Conservation (phyloP, 2,329 filamentous ascomycete species). For the Trichoderma sp. region DNA sequence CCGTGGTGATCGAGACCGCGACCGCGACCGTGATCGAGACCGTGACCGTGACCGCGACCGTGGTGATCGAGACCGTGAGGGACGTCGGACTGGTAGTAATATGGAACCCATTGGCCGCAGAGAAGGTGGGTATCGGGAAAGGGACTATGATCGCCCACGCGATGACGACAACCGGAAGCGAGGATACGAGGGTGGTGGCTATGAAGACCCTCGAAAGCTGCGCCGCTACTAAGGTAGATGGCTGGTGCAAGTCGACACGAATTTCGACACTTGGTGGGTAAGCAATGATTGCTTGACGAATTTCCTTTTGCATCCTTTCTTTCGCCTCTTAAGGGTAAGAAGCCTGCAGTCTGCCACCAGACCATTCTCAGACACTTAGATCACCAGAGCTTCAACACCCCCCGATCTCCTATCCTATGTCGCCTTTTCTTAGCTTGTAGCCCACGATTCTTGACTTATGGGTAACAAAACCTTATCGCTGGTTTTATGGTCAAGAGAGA, state of each 20-base stretch:
- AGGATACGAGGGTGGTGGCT: constrained; percentile 74
- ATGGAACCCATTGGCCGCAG: constrained; percentile 77
- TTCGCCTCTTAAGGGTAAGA: constrained; percentile 24
- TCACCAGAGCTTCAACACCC: constrained; percentile 5
- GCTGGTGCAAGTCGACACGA: constrained; percentile 3
- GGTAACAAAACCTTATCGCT: background rate
- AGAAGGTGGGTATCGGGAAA: constrained; percentile 57
- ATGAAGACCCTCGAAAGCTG: constrained; percentile 74
- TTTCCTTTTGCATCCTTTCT: constrained; percentile 20
- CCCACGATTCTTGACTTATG: constrained; percentile 1
- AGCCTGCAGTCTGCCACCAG: constrained; percentile 14
- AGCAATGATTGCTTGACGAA: constrained; percentile 19
- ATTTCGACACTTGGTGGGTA: constrained; percentile 18
- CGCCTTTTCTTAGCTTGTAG: constrained; percentile 7
- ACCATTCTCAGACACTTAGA: constrained; percentile 5
- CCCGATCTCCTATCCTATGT: background rate
- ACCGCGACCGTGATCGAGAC: constrained; percentile 35
- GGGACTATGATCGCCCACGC: constrained; percentile 55
- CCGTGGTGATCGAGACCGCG: constrained; percentile 43
- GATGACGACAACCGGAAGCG: constrained; percentile 65
- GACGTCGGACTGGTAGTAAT: constrained; percentile 70
- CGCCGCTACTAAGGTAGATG: constrained; percentile 57
- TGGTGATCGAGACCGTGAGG: constrained; percentile 42
- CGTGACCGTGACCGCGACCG: constrained; percentile 34
- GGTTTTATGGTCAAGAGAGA: background rate